Evolutionary conservation across 208 protist species (phyloP).

Genomic region (Zelonia costaricensis): DNA sequence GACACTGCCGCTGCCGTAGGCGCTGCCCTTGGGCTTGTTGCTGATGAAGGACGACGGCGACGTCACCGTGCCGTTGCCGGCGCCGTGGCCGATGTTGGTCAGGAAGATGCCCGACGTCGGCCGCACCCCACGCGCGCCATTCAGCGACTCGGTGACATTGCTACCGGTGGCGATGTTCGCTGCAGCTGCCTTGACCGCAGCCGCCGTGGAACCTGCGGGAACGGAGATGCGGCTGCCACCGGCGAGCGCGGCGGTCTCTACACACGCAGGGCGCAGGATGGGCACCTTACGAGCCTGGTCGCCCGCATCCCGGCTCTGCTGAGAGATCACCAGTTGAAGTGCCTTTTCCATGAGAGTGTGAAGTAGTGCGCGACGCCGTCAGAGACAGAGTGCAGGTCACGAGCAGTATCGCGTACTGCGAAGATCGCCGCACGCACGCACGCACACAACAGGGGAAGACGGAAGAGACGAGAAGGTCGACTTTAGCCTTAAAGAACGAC

Average conservation of each 20-base stretch:
- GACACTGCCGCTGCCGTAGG: background rate
- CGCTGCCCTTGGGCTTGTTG: background rate
- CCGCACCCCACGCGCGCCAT: background rate
- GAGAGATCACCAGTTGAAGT: conserved; percentile 9
- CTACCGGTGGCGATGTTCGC: background rate
- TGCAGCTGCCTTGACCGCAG: background rate
- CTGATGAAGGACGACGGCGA: background rate
- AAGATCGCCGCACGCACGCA: no score
- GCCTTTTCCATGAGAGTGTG: conserved; percentile 8
- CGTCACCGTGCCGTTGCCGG: no score
- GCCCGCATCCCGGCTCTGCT: conserved; percentile 1
- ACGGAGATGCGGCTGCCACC: background rate
- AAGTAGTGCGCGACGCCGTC: no score
- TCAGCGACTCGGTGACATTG: background rate
- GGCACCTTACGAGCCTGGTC: background rate
- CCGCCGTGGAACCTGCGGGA: no score
- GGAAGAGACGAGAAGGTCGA: no score
- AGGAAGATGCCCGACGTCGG: background rate
- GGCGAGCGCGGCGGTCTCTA: background rate
- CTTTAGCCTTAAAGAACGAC: no score
- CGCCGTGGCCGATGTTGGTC: no score
- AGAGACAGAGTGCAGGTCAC: no score
- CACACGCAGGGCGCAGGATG: conserved; percentile 10
- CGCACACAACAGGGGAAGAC: no score
- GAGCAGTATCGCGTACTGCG: no score